Percentiles rank a stretch among this genome's conserved stretches.
Conservation (phyloP, 2,329 filamentous ascomycete genomes). For the Penicillium polonicum region DNA sequence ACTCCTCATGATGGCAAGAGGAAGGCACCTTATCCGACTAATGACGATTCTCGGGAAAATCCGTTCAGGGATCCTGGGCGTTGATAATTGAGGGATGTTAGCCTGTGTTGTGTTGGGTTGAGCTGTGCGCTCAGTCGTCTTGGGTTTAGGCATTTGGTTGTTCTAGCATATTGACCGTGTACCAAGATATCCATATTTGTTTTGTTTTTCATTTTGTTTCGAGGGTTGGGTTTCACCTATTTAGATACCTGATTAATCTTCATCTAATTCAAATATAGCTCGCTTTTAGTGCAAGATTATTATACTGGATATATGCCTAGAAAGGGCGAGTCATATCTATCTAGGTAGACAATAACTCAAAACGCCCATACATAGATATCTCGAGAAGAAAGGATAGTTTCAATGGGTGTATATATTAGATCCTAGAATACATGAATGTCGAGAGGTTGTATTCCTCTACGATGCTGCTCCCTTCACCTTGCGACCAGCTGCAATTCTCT, state of each 20-base stretch:
- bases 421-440: slow-evolving; percentile 6
- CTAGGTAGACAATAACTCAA: background rate
- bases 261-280: background rate
- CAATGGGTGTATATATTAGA: slow-evolving; percentile 6
- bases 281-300: background rate
- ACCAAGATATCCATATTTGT: slow-evolving; percentile 3
- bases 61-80: slow-evolving; percentile 5
- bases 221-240: background rate
- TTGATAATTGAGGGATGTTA: background rate
- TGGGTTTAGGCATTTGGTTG: background rate
- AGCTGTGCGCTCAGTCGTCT: background rate
- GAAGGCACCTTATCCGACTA: slow-evolving; percentile 31
- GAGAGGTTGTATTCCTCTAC: slow-evolving; percentile 1
- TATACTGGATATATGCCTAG: background rate
- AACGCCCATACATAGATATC: background rate
- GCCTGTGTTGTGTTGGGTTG: background rate
- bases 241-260: background rate
- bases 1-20: slow-evolving; percentile 20
- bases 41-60: slow-evolving; percentile 9
- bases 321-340: background rate
- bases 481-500: slow-evolving; percentile 45
- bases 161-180: slow-evolving; percentile 1
- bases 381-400: background rate
- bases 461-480: slow-evolving; percentile 27
- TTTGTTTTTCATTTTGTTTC: background rate